phyloP scores from a whole-genome alignment of 116 monocot genomes.

The Zostera marina region DNA sequence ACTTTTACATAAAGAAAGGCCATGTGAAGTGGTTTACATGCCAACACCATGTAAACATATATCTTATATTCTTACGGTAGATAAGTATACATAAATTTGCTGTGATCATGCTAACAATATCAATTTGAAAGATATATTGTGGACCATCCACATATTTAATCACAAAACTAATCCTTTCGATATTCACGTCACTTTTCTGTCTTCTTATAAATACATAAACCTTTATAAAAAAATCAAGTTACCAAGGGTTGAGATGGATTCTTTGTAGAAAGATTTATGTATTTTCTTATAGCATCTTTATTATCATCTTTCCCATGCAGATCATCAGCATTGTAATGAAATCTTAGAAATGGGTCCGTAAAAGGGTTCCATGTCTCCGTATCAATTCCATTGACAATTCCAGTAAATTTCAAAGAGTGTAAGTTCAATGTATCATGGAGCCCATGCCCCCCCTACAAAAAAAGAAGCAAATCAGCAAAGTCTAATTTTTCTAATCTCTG shows the following conservation, averaged over 20 bases:
- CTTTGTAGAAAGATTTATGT: slow-evolving; percentile 37
- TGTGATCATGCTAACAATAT: too few species aligned
- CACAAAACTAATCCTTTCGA: too few species aligned
- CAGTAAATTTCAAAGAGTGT: slow-evolving; percentile 67
- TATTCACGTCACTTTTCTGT: too few species aligned
- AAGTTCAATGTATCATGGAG: slow-evolving; percentile 49
- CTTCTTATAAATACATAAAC: background rate
- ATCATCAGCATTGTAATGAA: slow-evolving; percentile 63
- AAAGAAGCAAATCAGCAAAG: background rate
- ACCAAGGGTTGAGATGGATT: slow-evolving; percentile 62
- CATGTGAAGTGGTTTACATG: too few species aligned
- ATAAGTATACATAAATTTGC: too few species aligned
- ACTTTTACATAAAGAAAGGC: too few species aligned
- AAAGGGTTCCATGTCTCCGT: slow-evolving; percentile 76
- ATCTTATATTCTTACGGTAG: too few species aligned
- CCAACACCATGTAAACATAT: too few species aligned
- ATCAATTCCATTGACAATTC: slow-evolving; percentile 88
- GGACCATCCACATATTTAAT: too few species aligned
- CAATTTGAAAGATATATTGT: too few species aligned
- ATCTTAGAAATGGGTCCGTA: slow-evolving; percentile 40
- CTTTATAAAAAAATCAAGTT: slow-evolving; percentile 1
- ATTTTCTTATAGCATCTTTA: slow-evolving; percentile 50
- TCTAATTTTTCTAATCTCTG: background rate
- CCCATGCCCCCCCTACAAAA: slow-evolving; percentile 59
- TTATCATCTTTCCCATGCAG: slow-evolving; percentile 54